Base-by-base conservation (phyloP, 106 monocot species). In the Dendrobium catenatum region DNA sequence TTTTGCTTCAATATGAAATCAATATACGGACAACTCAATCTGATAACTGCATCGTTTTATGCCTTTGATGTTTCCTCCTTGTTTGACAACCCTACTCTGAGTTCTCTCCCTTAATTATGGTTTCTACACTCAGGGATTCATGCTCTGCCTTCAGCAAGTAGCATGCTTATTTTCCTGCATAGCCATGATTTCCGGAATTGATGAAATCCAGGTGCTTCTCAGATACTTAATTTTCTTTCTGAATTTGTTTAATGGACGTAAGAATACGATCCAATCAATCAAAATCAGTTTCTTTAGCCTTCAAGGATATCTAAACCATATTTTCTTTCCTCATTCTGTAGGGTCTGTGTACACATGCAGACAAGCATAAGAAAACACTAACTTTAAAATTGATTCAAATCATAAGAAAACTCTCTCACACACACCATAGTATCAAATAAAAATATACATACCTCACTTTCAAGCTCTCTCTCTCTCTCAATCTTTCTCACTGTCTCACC, bases 271-370 rank as follows among this genome's bases (percentile, higher is more conserved):
- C 22, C 40, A 4, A 9, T 1, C 3, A 15, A 4, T 33, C 15
- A 40, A 67, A 55, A 4, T 13, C 51, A 27, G 37, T 37, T 37
- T 37, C 4, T 59, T 2, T 6, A 66, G 2, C 15, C 20, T 13
- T 73, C 2, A 20, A n/a, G 42, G 22, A 2, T 56, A 7, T 19
- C 3, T 41, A 0, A 29, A 16, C 31, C 17, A 18, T 19, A 9
- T 72, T 13, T 9, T 77, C 9, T 40, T 42, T 16, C 6, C 16
- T 73, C 6, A 73, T 42, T n/a, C 22, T 64, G 16, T 64, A 68
- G 82, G 67, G 96, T 94, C 58, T 96, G 96, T 72, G 93, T 94
- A 20, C 94, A 93, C 81, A 96, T 96, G 91, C 96, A 96, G 96
- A 15, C 55, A n/a, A 26, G 58, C 24, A 3, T 3, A 19, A 6